Percentiles rank a stretch among this genome's conserved stretches.
These are phyloP conservation scores for Alternaria ethzedia DNA, from an alignment of 2,329 filamentous ascomycete species.

Conservation along the genomic window DNA sequence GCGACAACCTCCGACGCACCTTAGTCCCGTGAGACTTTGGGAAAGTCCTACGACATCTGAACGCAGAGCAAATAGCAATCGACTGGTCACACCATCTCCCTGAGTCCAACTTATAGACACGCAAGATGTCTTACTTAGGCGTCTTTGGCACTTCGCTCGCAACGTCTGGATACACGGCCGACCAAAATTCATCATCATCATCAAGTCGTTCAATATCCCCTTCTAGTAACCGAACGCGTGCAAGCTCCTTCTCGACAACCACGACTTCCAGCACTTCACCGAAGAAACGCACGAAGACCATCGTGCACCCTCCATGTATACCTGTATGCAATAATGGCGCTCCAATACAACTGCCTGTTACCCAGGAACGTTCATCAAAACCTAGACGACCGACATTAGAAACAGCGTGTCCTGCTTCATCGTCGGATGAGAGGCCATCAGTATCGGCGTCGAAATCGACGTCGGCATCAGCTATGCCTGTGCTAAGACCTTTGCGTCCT, in stretches of 20 bases:
- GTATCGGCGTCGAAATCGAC: too few relatives aligned
- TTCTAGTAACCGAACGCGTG: not conserved
- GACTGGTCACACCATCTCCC: not conserved
- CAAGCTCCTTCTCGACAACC: not conserved
- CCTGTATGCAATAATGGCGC: not conserved
- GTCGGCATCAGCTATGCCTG: not conserved
- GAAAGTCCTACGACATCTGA: not conserved
- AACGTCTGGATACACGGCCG: not conserved
- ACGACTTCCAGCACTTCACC: not conserved
- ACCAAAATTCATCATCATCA: not conserved
- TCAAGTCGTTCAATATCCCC: not conserved
- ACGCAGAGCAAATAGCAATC: not conserved
- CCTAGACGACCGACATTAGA: not conserved
- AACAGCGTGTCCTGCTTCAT: not conserved
- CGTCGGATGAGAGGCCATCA: not conserved
- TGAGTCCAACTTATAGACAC: not conserved
- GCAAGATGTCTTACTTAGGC: not conserved
- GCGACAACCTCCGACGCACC: not conserved
- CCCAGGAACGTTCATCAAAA: not conserved
- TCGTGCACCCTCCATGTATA: not conserved
- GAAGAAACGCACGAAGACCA: not conserved
- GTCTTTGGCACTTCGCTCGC: not conserved
- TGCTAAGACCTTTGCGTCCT: not conserved
- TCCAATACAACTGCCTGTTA: not conserved
- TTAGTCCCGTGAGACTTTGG: not conserved